A percentile compares a stretch with the other conserved stretches of the same genome.
phyloP scores from a whole-genome alignment of 2,329 filamentous ascomycete genomes.

The Alternaria viburni region DNA sequence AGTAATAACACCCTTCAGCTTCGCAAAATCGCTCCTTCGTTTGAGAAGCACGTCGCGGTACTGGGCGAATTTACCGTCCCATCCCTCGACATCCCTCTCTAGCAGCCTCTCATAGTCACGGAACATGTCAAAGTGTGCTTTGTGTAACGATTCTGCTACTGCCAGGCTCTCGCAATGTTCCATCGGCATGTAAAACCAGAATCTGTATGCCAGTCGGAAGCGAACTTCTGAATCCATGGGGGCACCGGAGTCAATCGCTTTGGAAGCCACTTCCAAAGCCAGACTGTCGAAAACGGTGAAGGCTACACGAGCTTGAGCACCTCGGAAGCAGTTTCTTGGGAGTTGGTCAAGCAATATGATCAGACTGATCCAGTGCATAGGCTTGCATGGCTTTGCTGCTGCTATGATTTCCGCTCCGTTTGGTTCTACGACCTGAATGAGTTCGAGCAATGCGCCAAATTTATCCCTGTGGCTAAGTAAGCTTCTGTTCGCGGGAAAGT shows the following conservation, averaged over 20 bases:
- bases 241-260: neutral
- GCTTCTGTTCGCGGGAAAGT: neutral
- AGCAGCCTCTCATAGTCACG: neutral
- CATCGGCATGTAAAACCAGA: neutral
- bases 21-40: neutral
- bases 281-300: conserved; percentile 1
- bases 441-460: neutral
- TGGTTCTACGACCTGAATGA: neutral
- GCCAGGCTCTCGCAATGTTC: neutral
- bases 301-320: neutral
- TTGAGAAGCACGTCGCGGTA: neutral
- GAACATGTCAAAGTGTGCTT: neutral
- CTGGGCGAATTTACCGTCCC: neutral
- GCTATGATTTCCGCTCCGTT: neutral
- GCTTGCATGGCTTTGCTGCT: neutral
- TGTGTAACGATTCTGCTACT: neutral
- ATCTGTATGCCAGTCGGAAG: neutral
- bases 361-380: conserved; percentile 6
- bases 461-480: neutral
- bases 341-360: conserved; percentile 4
- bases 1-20: neutral
- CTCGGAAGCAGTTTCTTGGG: conserved; percentile 8
- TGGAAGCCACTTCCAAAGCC: neutral
- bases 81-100: neutral
- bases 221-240: neutral